phyloP scores from a whole-genome alignment of 2,329 filamentous ascomycete species.

The Fusarium beomiforme region DNA sequence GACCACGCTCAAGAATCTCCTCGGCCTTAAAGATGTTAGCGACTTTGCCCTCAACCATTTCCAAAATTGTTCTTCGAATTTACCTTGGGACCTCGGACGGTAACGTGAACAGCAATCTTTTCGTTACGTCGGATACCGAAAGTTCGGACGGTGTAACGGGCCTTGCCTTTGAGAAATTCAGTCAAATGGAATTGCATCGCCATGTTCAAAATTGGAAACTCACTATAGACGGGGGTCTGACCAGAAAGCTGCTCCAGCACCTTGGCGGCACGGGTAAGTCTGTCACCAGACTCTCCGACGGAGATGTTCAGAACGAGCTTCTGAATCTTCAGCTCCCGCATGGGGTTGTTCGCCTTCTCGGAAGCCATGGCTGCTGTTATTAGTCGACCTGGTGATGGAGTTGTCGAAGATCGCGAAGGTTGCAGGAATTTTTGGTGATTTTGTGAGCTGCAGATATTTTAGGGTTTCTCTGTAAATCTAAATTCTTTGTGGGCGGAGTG shows the following conservation, averaged over 20 bases:
- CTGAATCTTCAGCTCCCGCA: slow-evolving; percentile 99
- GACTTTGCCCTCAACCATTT: not conserved
- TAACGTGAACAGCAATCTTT: slow-evolving; percentile 99
- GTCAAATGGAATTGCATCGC: slow-evolving; percentile 30
- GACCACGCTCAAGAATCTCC: slow-evolving; percentile 99
- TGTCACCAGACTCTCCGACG: slow-evolving; percentile 99
- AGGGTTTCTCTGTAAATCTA: slow-evolving; percentile 57
- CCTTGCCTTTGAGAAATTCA: slow-evolving; percentile 77
- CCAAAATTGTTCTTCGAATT: slow-evolving; percentile 7
- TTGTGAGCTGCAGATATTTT: slow-evolving; percentile 51
- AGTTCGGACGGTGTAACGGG: slow-evolving; percentile 99
- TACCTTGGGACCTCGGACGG: slow-evolving; percentile 91
- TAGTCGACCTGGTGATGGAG: slow-evolving; percentile 50
- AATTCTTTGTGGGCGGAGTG: no score
- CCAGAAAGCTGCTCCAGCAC: slow-evolving; percentile 99
- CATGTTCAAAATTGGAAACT: slow-evolving; percentile 47
- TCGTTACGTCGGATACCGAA: slow-evolving; percentile 99
- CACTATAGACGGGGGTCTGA: slow-evolving; percentile 99
- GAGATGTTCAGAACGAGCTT: slow-evolving; percentile 99
- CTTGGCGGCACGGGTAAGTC: slow-evolving; percentile 99
- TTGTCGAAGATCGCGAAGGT: slow-evolving; percentile 47
- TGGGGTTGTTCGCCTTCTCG: slow-evolving; percentile 96
- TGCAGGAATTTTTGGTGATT: slow-evolving; percentile 43
- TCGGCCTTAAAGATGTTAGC: slow-evolving; percentile 71
- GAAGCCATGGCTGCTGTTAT: slow-evolving; percentile 60